Base-by-base conservation (phyloP, 805 yeast species). In the Ogataea trehalophila region DNA sequence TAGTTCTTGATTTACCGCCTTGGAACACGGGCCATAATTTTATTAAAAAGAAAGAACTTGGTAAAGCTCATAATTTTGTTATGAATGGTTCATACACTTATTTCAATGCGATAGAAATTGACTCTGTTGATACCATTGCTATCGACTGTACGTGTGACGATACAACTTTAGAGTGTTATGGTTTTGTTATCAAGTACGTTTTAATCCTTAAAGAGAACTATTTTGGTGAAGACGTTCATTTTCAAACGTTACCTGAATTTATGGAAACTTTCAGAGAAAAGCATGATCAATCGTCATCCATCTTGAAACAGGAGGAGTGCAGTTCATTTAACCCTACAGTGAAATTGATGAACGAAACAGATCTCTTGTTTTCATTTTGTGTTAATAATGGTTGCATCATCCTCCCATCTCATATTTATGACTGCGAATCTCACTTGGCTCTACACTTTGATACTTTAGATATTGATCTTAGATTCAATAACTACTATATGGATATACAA, bases 401-500 rank as follows among this genome's bases (percentile, higher is more conserved):
- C 1, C 59, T 94, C 6, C 99, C 99, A 0, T 77, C 77, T 14
- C 77, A 81, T 48, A 65, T 89, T 8, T 91, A 87, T 59, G 81
- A 83, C 47, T 55, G 67, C 43, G 69, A 74, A 14, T 75, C 85
- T 0, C 84, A 82, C 58, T 57, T 86, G 20, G 80, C 85, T 0
- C 61, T 91, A 1, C 73, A 74, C 37, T 82, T 89, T 56, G 81
- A 83, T 20, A 71, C 75, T 17, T 69, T 91, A 39, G 88, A 82
- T 51, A 76, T 87, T 26, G 97, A 90, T 61, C 71, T 88, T n/a
- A 71, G 98, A 46, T 85, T 89, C 65, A 85, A 92, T 16, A 87
- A 89, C 57, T 94, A 86, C 64, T 94, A 92, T 60, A 91, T 94
- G 97, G 97, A 92, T 60, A 62, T 92, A 51, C 92, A 89, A 58